Percentiles rank a stretch among this genome's conserved stretches.
Evolutionary conservation across 305 asterid species (phyloP).

Genomic region (Rubia peregrina): DNA sequence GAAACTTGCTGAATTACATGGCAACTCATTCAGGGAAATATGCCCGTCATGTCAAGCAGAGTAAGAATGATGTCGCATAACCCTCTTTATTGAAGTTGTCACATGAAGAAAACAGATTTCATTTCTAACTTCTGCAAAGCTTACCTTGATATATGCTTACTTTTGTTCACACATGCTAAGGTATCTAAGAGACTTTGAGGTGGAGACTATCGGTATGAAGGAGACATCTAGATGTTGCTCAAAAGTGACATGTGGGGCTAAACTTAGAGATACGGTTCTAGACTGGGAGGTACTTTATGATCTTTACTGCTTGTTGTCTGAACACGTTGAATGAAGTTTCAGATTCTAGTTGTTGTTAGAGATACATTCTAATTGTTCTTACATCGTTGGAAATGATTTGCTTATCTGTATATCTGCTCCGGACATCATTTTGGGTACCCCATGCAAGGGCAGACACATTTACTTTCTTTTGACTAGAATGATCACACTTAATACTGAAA

Average conservation of each 20-base stretch:
- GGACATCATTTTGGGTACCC: neutral
- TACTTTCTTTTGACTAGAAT: neutral
- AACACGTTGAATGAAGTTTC: neutral
- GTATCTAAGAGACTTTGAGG: slow-evolving; percentile 84
- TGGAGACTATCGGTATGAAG: slow-evolving; percentile 87
- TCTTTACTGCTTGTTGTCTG: neutral
- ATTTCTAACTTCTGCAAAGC: neutral
- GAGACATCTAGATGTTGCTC: slow-evolving; percentile 77
- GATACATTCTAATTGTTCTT: neutral
- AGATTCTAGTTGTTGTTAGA: neutral
- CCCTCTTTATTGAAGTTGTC: neutral
- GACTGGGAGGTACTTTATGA: slow-evolving; percentile 81
- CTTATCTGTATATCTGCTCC: neutral
- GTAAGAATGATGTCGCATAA: slow-evolving; percentile 44
- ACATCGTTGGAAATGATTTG: neutral
- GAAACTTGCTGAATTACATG: slow-evolving; percentile 84
- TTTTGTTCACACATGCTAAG: slow-evolving; percentile 27
- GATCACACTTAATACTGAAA: neutral
- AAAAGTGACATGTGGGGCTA: slow-evolving; percentile 53
- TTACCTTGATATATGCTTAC: neutral
- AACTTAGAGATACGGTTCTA: slow-evolving; percentile 89
- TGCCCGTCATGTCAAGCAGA: slow-evolving; percentile 84
- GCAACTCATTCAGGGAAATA: slow-evolving; percentile 78
- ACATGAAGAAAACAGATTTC: neutral
- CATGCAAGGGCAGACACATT: neutral